These are phyloP conservation scores for Hypsizygus marmoreus DNA, from an alignment of 768 basidiomycete species.

Conservation along the genomic window DNA sequence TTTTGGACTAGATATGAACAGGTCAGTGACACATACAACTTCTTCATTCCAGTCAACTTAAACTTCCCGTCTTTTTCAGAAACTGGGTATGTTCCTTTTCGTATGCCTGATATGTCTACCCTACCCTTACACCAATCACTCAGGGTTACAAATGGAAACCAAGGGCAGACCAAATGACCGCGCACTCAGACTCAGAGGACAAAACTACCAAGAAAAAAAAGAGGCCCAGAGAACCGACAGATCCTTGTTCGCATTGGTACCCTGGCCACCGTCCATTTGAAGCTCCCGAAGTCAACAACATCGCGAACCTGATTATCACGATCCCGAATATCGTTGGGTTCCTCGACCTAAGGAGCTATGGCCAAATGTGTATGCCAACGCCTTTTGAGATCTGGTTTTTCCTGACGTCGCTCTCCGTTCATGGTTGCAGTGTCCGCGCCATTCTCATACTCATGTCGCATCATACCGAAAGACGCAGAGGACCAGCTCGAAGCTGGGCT, in stretches of 20 bases:
- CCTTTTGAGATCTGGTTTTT: not conserved
- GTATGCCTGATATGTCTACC: not conserved
- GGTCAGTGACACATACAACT: slow-evolving; percentile 43
- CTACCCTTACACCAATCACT: slow-evolving; percentile 1
- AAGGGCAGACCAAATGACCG: slow-evolving; percentile 21
- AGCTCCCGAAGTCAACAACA: slow-evolving; percentile 72
- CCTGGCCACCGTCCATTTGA: slow-evolving; percentile 77
- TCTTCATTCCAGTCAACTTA: not conserved
- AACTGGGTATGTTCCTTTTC: slow-evolving; percentile 53
- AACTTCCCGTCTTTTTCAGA: slow-evolving; percentile 31
- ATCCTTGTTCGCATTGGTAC: slow-evolving; percentile 77
- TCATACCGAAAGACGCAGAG: slow-evolving; percentile 63
- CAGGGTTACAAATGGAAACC: slow-evolving; percentile 76
- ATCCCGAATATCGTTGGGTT: slow-evolving; percentile 61
- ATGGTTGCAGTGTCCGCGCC: slow-evolving; percentile 66
- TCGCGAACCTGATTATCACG: slow-evolving; percentile 66
- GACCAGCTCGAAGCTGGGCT: slow-evolving; percentile 68
- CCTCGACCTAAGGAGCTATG: slow-evolving; percentile 78
- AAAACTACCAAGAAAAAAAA: no score
- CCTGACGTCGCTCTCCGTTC: not conserved
- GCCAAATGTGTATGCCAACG: slow-evolving; percentile 69
- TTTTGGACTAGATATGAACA: slow-evolving; percentile 77
- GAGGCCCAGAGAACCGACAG: slow-evolving; percentile 30
- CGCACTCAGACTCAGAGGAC: no score
- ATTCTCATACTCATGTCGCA: slow-evolving; percentile 70